Evolutionary conservation across 2,329 filamentous ascomycete species (phyloP), one percentile per base, ranked within the genome.

Genomic region (Venturiaceae sp.): DNA sequence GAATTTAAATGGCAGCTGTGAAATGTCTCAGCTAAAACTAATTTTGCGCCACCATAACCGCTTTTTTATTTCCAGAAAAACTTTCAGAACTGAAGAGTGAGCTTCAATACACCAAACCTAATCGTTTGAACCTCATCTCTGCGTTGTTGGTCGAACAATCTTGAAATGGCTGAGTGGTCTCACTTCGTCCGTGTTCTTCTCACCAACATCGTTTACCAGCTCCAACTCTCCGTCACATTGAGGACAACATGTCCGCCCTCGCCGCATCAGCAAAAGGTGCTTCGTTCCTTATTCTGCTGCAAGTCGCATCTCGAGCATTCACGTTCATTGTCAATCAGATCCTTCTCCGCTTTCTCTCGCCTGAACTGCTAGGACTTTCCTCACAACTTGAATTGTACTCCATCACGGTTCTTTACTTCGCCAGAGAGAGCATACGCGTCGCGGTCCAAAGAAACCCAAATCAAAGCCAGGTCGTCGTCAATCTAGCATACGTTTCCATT

Each of bases 301-400:
- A 97, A 73, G 79, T 99, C 63, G 80, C 80, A 47, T 96, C 92
- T n/a, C 87, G 92, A 61, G 85, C 86, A 58, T 77, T 95, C 63
- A 97, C 92, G 26, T 99, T 99, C 73, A 73, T 87, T 64, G 88
- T 94, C 68, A 99, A 97, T 74, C 92, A 99, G 72, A 71, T 95
- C 37, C 82, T 99, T 32, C 81, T 99, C 7, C 89, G 92, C 36
- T 92, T 88, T 69, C 77, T 97, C 47, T 95, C 91, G 1, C 92
- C 94, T 0, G 82, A 87, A 60, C 80, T 95, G 0, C 81, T 99
- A 1, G 94, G 92, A 5, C 79, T 95, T 5, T 87, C 92, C 1
- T 87, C 92, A 0, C 94, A 96, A 71, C 81, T 99, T 3, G 94
- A 99, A 66, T 84, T 97, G 0, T 96, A 92, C 71, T 92, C 92